Conservation (phyloP, 208 protist genomes). For the Trypanosoma cruzi region DNA sequence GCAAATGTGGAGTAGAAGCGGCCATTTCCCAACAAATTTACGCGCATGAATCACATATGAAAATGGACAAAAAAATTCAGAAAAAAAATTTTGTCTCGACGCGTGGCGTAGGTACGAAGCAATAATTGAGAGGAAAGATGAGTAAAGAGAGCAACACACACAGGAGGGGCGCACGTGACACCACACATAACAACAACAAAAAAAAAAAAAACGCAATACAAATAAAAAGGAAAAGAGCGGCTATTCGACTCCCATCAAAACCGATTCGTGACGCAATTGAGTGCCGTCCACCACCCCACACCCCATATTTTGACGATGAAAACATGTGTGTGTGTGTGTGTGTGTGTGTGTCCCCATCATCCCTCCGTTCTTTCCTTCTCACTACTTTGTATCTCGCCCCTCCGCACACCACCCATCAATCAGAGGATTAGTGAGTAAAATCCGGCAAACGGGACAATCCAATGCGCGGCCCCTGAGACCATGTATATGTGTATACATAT, state of each 20-base stretch:
- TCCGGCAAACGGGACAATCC: neutral
- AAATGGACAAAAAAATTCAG: neutral
- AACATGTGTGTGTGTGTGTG: neutral
- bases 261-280: neutral
- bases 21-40: constrained; percentile 2
- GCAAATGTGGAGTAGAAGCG: too few species aligned
- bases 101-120: neutral
- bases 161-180: neutral
- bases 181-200: too few species aligned
- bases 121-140: constrained; percentile 2
- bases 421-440: neutral
- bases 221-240: too few species aligned
- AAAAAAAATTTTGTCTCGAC: neutral
- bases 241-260: neutral
- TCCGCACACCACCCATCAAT: neutral
- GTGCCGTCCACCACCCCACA: too few species aligned
- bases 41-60: constrained; percentile 4
- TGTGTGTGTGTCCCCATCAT: neutral
- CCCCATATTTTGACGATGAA: neutral
- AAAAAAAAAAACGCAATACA: too few species aligned
- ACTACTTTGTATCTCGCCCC: neutral
- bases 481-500: too few species aligned
- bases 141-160: neutral
- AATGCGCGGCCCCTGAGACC: neutral
- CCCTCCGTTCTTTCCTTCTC: neutral